These are phyloP conservation scores for Candolleomyces efflorescens DNA, from an alignment of 768 basidiomycete genomes.

Conservation along the genomic window DNA sequence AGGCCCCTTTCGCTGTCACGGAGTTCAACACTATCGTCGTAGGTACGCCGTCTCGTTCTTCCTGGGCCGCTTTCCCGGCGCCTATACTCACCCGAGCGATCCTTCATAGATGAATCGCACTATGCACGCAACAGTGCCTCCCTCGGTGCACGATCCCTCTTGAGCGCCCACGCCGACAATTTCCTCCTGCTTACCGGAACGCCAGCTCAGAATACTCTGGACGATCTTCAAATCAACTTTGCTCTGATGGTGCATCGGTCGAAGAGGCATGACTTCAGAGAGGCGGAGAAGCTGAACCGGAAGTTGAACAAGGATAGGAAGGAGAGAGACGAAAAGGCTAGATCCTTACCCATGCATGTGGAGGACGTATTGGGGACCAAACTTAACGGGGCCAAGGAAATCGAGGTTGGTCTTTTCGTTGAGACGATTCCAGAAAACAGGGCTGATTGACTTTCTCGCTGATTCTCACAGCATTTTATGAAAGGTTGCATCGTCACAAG, in stretches of 20 bases:
- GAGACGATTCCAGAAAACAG: too few species aligned
- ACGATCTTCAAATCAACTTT: not conserved
- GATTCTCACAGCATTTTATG: too few species aligned
- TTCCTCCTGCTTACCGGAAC: constrained; percentile 3
- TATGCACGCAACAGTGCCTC: not conserved
- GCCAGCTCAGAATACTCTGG: not conserved
- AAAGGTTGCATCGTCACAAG: too few species aligned
- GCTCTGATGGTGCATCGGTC: not conserved
- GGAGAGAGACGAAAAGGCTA: not conserved
- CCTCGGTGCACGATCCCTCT: not conserved
- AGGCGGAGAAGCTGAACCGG: not conserved
- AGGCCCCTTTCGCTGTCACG: not conserved
- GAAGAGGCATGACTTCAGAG: not conserved
- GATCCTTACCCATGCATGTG: too few species aligned
- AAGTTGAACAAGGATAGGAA: not conserved
- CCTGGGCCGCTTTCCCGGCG: not conserved
- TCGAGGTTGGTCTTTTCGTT: too few species aligned
- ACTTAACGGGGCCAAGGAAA: too few species aligned
- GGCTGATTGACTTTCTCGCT: too few species aligned
- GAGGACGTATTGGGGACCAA: too few species aligned
- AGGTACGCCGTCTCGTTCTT: not conserved
- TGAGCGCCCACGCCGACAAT: not conserved
- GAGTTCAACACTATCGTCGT: not conserved
- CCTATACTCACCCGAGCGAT: not conserved
- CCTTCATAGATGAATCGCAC: not conserved